These are phyloP conservation scores for Clavispora fructus DNA, from an alignment of 805 yeast species.

Conservation along the genomic window DNA sequence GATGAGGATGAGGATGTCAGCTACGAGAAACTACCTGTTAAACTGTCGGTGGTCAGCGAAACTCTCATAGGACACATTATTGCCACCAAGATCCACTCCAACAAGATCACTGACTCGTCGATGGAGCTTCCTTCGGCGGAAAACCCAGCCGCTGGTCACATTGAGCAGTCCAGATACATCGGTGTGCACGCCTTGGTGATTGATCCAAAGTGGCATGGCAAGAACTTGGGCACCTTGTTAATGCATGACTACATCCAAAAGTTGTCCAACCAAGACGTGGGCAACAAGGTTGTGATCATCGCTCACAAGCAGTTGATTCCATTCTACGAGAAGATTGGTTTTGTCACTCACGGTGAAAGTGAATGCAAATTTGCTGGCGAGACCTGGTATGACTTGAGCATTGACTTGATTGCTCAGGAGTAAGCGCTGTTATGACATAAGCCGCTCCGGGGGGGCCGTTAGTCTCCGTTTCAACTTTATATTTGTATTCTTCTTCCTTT, in stretches of 20 bases:
- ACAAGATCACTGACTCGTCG: conserved; percentile 47
- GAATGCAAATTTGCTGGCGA: conserved; percentile 53
- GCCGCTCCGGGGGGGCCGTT: neutral
- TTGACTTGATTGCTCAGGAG: conserved; percentile 41
- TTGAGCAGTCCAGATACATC: conserved; percentile 65
- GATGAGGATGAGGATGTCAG: conserved; percentile 24
- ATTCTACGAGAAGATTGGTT: conserved; percentile 81
- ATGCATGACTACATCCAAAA: conserved; percentile 89
- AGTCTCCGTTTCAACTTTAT: neutral
- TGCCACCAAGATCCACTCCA: conserved; percentile 62
- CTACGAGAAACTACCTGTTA: conserved; percentile 38
- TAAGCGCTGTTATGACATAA: conserved; percentile 15
- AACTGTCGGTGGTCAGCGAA: conserved; percentile 51
- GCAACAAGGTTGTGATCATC: conserved; percentile 67
- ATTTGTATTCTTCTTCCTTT: neutral
- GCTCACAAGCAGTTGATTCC: conserved; percentile 65
- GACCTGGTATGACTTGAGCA: conserved; percentile 56
- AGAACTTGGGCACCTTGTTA: conserved; percentile 76
- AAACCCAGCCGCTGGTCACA: conserved; percentile 50
- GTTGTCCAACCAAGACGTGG: conserved; percentile 80
- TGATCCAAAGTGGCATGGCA: conserved; percentile 71
- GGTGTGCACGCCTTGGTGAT: conserved; percentile 83
- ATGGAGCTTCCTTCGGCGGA: conserved; percentile 53
- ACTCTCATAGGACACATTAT: conserved; percentile 74
- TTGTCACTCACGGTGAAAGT: conserved; percentile 63